Base-by-base conservation (phyloP, 257 asterid genomes). In the Solanum pennellii region DNA sequence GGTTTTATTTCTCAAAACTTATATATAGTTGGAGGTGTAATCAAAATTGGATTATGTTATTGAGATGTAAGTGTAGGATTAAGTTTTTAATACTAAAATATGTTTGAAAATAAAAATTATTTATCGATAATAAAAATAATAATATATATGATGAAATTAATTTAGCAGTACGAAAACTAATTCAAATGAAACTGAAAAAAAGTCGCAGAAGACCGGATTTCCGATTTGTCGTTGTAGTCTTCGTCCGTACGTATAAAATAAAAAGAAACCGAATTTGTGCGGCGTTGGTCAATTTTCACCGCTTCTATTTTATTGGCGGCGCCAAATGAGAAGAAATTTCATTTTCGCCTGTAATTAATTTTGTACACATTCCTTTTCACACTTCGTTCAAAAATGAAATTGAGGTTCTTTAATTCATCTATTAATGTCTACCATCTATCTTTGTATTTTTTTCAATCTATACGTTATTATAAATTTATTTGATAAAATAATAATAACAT, bases 211-310 rank as follows among this genome's bases (percentile, higher is more conserved):
- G 65, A 56, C 11, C 21, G 65, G 11, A 56, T 18, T 56, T 18
- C 65, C n/a, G 65, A 56, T 59, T 59, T 59, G 68, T 59, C 56
- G 35, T 59, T 71, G 35, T 16, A 20, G 45, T 44, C 83, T 44
- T 72, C 52, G 23, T 75, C 18, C 60, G 52, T 59, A 18, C 86
- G 2, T 83, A 92, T 86, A 86, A 85, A 86, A 29, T 84, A 90
- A 72, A 83, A 29, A 20, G 3, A 52, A 76, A 69, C 49, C 66
- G 4, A 44, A 9, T 15, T 42, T 80, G 41, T 87, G 31, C 69
- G 69, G 69, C 69, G 69, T 62, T 62, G 84, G 23, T 37, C 68
- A 21, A 45, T 68, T 2, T 47, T 39, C 31, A 21, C 73, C 44
- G 39, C 12, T 42, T 77, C 27, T 18, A 41, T 18, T 44, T 20